phyloP scores from a whole-genome alignment of 1,284 basidiomycete species.

The Puccinia coronata region DNA sequence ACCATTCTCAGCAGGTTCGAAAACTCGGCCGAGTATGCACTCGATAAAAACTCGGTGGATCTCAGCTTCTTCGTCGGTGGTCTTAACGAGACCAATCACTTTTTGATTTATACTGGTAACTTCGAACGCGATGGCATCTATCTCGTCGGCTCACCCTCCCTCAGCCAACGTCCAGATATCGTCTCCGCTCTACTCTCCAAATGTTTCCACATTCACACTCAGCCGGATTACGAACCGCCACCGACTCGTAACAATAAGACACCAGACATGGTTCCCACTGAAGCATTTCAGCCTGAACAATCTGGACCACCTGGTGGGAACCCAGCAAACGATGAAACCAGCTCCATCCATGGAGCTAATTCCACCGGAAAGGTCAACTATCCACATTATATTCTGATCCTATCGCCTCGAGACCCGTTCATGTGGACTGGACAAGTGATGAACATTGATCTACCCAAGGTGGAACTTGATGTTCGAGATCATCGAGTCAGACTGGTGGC shows the following conservation, averaged over 20 bases:
- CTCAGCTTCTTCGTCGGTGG: slow-evolving; percentile 77
- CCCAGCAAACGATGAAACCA: slow-evolving; percentile 27
- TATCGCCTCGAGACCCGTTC: slow-evolving; percentile 84
- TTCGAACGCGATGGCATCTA: slow-evolving; percentile 93
- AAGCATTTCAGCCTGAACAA: slow-evolving; percentile 27
- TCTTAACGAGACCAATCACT: slow-evolving; percentile 83
- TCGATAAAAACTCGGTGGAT: slow-evolving; percentile 70
- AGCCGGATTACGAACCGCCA: slow-evolving; percentile 50
- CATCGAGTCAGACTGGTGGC: slow-evolving; percentile 65
- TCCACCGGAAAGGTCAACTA: slow-evolving; percentile 55
- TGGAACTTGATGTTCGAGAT: slow-evolving; percentile 71
- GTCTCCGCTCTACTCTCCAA: slow-evolving; percentile 78
- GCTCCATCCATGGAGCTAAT: slow-evolving; percentile 58
- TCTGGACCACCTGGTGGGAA: not conserved
- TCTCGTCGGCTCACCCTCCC: slow-evolving; percentile 79
- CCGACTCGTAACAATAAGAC: slow-evolving; percentile 65
- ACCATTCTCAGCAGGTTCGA: slow-evolving; percentile 73
- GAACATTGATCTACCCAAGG: slow-evolving; percentile 62
- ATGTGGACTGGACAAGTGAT: slow-evolving; percentile 89
- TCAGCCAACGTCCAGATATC: slow-evolving; percentile 77
- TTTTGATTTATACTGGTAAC: slow-evolving; percentile 86
- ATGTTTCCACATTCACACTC: slow-evolving; percentile 67
- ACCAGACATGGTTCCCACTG: slow-evolving; percentile 64
- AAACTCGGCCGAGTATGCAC: slow-evolving; percentile 89
- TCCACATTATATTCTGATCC: slow-evolving; percentile 74